phyloP scores from a whole-genome alignment of 2,329 filamentous ascomycete species.

The Rutstroemia sp. region DNA sequence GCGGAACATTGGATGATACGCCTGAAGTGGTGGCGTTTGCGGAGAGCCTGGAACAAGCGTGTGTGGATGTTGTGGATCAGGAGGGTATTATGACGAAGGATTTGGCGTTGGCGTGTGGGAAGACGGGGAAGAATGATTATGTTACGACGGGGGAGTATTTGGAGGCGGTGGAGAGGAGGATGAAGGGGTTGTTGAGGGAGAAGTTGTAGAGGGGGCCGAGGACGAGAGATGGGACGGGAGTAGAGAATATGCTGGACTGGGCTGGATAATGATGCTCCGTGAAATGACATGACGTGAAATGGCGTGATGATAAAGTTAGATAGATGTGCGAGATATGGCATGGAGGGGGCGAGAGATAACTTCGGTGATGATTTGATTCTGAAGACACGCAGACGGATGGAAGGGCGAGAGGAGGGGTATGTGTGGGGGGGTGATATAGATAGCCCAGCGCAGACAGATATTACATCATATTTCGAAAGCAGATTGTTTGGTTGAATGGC shows the following conservation, averaged over 20 bases:
- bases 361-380: no score
- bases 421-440: no score
- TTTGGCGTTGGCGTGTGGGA: constrained; percentile 87
- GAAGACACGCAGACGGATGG: no score
- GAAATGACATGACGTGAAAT: no score
- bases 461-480: no score
- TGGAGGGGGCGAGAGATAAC: no score
- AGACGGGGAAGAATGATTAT: constrained; percentile 75
- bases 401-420: no score
- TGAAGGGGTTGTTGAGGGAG: constrained; percentile 73
- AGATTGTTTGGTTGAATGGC: no score
- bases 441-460: no score
- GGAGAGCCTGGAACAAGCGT: constrained; percentile 85
- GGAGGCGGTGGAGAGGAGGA: constrained; percentile 80
- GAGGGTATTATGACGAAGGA: constrained; percentile 99
- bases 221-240: no score
- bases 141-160: constrained; percentile 92
- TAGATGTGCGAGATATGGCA: no score
- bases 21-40: constrained; percentile 88
- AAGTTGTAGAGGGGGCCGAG: constrained; percentile 48
- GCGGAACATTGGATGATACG: constrained; percentile 87
- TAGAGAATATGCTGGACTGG: background rate
- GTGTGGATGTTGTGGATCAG: constrained; percentile 85
- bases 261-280: background rate
- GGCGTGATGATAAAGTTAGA: no score